Conservation (phyloP, 2,329 filamentous ascomycete genomes). For the Myriosclerotinia scirpicola region DNA sequence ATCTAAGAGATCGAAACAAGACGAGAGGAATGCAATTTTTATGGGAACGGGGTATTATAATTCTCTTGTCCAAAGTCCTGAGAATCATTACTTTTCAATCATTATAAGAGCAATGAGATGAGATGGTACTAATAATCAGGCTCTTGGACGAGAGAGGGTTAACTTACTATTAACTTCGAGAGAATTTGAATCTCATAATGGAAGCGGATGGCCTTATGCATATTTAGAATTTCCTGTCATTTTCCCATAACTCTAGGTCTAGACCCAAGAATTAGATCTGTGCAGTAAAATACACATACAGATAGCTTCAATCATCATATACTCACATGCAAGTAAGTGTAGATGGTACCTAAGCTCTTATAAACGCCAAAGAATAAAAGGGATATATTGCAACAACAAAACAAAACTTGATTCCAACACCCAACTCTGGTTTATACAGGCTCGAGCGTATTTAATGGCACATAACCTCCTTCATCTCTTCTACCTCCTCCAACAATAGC, state of each 20-base stretch:
- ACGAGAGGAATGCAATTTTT: not conserved
- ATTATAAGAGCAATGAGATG: too few species aligned
- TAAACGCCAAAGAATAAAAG: not conserved
- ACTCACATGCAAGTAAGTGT: too few species aligned
- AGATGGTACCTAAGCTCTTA: not conserved
- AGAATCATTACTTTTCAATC: too few species aligned
- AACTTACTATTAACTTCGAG: not conserved
- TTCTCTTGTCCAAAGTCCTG: too few species aligned
- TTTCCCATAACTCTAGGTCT: not conserved
- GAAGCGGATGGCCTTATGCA: not conserved
- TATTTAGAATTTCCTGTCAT: not conserved
- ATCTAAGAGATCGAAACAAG: not conserved
- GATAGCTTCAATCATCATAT: not conserved
- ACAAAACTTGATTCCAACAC: conserved; percentile 2
- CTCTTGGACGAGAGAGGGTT: not conserved
- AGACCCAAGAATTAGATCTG: not conserved
- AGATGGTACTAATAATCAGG: not conserved
- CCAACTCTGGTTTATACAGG: conserved; percentile 10
- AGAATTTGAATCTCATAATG: not conserved
- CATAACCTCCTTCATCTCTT: conserved; percentile 56
- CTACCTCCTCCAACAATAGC: conserved; percentile 42
- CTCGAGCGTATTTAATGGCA: conserved; percentile 50
- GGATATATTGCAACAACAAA: conserved; percentile 11
- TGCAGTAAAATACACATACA: not conserved
- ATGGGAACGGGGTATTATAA: not conserved